Evolutionary conservation across 2,329 filamentous ascomycete species (phyloP), one percentile per base, ranked within the genome.

Genomic region (Colletotrichum sojae): DNA sequence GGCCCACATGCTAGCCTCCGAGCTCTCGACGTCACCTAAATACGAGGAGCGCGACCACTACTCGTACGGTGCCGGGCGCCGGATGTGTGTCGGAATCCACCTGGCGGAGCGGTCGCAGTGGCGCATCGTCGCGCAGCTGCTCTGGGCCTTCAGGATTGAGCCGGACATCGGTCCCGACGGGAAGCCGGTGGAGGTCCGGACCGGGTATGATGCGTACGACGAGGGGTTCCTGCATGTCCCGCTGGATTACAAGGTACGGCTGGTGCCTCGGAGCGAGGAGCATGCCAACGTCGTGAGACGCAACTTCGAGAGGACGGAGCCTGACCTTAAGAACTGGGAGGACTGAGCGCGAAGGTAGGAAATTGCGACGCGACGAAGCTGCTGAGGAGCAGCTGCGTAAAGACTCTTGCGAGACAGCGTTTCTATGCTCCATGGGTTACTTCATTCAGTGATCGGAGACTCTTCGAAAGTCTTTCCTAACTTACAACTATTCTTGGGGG

Each of bases 71-170:
- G 79, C 78, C 15, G 84, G 84, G 1, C 78, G 85, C 1, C 80
- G 85, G 6, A 81, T 86, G 25, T 86, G 85, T 69, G 81, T 80
- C 0, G 85, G 85, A 0, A 83, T 85, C 10, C 83, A 87, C 65
- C 77, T 88, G 5, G 83, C 84, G 2, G 84, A 87, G 73, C 79
- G 83, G 5, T 83, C 78, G 22, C 74, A 86, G 18, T 82, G 79
- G 66, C 51, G 81, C 0, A 75, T 73, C 40, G 74, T 82, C 16
- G 75, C 82, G 0, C 80, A 80, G 62, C 58, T 84, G 0, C 70
- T 88, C 0, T 88, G 86, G 86, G 84, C 80, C 0, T 86, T 85
- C 69, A 72, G 78, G 1, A 68, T 68, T 16, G 61, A 65, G 54
- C 48, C 16, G 4, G 53, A 22, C 9, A 36, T 36, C 9, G 31